Conservation (phyloP, 208 protist genomes). For the Trypanosoma melophagium region DNA sequence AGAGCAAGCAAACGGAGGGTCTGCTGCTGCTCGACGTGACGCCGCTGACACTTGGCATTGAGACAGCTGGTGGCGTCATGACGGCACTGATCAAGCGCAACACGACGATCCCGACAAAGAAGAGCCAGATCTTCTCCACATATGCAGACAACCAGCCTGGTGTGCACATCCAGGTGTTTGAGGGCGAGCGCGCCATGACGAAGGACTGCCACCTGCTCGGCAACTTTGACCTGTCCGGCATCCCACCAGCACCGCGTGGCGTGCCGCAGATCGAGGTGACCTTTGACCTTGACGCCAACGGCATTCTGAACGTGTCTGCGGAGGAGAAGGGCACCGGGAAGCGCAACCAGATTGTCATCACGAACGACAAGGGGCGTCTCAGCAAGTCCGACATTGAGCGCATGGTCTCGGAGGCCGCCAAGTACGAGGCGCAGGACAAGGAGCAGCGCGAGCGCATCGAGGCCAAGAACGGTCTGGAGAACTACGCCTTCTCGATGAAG, state of each 20-base stretch:
- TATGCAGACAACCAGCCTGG: slow-evolving; percentile 84
- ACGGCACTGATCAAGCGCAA: slow-evolving; percentile 88
- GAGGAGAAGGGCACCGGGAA: slow-evolving; percentile 94
- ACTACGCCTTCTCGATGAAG: slow-evolving; percentile 93
- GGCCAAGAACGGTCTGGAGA: slow-evolving; percentile 87
- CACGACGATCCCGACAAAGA: slow-evolving; percentile 85
- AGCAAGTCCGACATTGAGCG: slow-evolving; percentile 85
- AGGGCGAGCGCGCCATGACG: slow-evolving; percentile 93
- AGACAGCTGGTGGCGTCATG: slow-evolving; percentile 94
- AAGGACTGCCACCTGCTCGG: slow-evolving; percentile 93
- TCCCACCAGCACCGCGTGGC: slow-evolving; percentile 80
- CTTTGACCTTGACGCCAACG: slow-evolving; percentile 98
- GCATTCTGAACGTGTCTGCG: slow-evolving; percentile 96
- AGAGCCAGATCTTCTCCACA: slow-evolving; percentile 89
- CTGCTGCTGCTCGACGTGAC: slow-evolving; percentile 87
- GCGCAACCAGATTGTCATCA: slow-evolving; percentile 82
- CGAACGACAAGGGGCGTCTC: slow-evolving; percentile 92
- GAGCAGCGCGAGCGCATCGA: slow-evolving; percentile 78
- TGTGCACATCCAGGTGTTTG: slow-evolving; percentile 93
- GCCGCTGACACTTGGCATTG: slow-evolving; percentile 94
- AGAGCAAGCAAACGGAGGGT: slow-evolving; percentile 74
- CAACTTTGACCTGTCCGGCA: slow-evolving; percentile 91
- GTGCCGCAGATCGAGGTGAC: slow-evolving; percentile 98
- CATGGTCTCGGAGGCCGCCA: slow-evolving; percentile 87
- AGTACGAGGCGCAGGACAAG: slow-evolving; percentile 86